These are phyloP conservation scores for Funneliformis mosseae DNA, from an alignment of 192 early-diverging fungal species.

Conservation along the genomic window DNA sequence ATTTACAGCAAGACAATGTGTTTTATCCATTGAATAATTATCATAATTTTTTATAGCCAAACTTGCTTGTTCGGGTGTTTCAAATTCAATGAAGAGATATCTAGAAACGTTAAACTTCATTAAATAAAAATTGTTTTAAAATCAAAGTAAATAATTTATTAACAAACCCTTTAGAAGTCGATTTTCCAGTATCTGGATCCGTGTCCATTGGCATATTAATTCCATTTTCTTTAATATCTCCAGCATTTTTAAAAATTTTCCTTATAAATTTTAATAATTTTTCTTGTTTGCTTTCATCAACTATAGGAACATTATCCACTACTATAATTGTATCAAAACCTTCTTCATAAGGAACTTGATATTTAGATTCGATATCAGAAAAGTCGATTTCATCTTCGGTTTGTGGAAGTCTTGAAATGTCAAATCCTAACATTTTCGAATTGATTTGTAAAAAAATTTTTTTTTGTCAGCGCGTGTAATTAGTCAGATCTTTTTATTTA, in stretches of 20 bases:
- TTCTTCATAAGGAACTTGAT: conserved; percentile 69
- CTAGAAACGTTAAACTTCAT: conserved; percentile 37
- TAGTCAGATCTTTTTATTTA: too few relatives aligned
- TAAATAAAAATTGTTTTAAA: conserved; percentile 1
- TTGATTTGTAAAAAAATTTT: too few relatives aligned
- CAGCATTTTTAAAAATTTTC: conserved; percentile 80
- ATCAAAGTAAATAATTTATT: background rate
- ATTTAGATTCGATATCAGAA: conserved; percentile 83
- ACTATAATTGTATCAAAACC: conserved; percentile 86
- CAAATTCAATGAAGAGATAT: conserved; percentile 93
- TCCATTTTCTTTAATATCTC: conserved; percentile 79
- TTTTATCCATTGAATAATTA: conserved; percentile 80
- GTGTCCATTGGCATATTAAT: conserved; percentile 86
- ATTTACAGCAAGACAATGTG: conserved; percentile 79
- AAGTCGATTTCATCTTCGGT: conserved; percentile 87
- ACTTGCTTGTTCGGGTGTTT: conserved; percentile 80
- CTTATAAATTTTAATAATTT: conserved; percentile 73
- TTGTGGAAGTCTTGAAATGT: conserved; percentile 64
- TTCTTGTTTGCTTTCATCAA: conserved; percentile 84
- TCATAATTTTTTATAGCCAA: conserved; percentile 75
- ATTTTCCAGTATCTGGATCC: conserved; percentile 61
- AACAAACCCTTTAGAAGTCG: conserved; percentile 76
- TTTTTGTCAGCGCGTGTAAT: too few relatives aligned
- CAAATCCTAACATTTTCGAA: conserved; percentile 51
- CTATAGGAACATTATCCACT: conserved; percentile 88